Conservation (phyloP, 2,329 filamentous ascomycete genomes). For the Diaporthe ilicicola region DNA sequence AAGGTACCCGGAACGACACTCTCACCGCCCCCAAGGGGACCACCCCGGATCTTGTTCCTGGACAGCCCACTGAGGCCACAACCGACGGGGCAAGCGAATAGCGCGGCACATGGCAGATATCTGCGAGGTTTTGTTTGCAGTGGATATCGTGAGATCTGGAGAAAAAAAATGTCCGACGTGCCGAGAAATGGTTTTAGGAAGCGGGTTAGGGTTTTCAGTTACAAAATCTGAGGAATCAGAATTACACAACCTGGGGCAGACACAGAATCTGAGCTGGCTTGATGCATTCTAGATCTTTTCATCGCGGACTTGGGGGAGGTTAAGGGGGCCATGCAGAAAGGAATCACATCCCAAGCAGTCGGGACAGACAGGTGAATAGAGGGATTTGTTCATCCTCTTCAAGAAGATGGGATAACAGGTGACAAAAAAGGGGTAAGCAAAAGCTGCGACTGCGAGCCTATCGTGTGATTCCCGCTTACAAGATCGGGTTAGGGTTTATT, state of each 20-base stretch:
- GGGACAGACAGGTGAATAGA: too few species aligned
- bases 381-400: too few species aligned
- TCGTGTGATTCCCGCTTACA: not conserved
- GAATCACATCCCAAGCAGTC: too few species aligned
- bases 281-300: too few species aligned
- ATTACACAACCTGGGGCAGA: not conserved
- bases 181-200: not conserved
- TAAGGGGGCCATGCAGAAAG: too few species aligned
- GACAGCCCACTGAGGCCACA: not conserved
- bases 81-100: slow-evolving; percentile 11
- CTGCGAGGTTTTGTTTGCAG: not conserved
- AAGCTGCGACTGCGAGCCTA: too few species aligned
- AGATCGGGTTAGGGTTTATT: not conserved
- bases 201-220: not conserved
- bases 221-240: not conserved
- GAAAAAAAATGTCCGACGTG: not conserved
- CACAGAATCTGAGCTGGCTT: too few species aligned
- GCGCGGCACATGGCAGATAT: not conserved
- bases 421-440: too few species aligned
- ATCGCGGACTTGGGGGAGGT: too few species aligned
- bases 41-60: not conserved
- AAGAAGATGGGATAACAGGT: too few species aligned
- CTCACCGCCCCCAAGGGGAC: slow-evolving; percentile 16
- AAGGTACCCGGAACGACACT: not conserved
- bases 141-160: slow-evolving; percentile 5